Conservation (phyloP, 208 protist genomes). For the Naegleria gruberi region DNA sequence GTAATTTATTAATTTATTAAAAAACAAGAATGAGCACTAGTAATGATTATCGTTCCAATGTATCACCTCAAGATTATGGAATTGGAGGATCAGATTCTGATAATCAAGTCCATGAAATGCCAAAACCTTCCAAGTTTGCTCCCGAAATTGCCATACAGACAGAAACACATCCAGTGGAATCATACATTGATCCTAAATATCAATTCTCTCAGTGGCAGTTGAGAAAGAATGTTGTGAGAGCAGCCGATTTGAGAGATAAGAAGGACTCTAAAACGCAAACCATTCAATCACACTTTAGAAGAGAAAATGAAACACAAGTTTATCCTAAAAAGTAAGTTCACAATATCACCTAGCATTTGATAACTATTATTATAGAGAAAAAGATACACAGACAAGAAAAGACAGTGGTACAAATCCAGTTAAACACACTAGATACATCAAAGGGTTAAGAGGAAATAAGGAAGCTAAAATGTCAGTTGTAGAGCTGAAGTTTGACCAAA, state of each 20-base stretch:
- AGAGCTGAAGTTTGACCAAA: slow-evolving; percentile 57
- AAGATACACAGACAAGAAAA: slow-evolving; percentile 63
- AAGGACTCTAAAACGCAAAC: slow-evolving; percentile 70
- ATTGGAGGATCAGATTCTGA: too few species aligned
- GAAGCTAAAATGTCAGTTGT: slow-evolving; percentile 66
- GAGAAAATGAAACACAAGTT: slow-evolving; percentile 65
- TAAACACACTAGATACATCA: slow-evolving; percentile 68
- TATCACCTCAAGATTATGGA: too few species aligned
- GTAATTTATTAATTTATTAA: too few species aligned
- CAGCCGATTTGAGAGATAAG: slow-evolving; percentile 74
- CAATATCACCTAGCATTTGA: too few species aligned
- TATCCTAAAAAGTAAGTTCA: slow-evolving; percentile 49
- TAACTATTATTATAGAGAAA: slow-evolving; percentile 4
- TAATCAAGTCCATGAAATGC: background rate
- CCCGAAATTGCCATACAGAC: slow-evolving; percentile 55
- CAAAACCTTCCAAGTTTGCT: background rate
- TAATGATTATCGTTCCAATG: too few species aligned
- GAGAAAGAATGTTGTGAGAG: slow-evolving; percentile 70
- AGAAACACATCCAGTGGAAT: slow-evolving; percentile 59
- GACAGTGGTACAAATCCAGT: slow-evolving; percentile 66
- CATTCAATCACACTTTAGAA: slow-evolving; percentile 60
- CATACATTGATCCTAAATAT: slow-evolving; percentile 72
- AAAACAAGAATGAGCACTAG: too few species aligned
- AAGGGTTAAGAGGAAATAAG: slow-evolving; percentile 66
- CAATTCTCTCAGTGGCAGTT: slow-evolving; percentile 84